Evolutionary conservation across 352 stramenopile genomes (phyloP), one percentile per base, ranked within the genome.

Genomic region (Phytophthora macrochlamydospora): DNA sequence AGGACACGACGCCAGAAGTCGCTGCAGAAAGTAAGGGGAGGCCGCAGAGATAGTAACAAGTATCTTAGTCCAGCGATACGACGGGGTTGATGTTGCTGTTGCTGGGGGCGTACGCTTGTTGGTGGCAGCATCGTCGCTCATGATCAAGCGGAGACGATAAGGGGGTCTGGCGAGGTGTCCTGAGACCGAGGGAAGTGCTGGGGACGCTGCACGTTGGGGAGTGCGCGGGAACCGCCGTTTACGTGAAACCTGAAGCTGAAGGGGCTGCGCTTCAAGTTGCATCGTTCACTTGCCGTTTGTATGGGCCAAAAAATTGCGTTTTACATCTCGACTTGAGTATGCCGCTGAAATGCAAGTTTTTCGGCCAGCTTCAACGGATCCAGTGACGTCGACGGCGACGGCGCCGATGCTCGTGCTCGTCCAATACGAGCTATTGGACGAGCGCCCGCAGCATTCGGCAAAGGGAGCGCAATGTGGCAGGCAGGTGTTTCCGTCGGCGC

Each of bases 1-100:
- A 98, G 45, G 89, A 97, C 78, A 98, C 94, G 46, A 98, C 51
- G 42, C 87, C 86, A 43, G 92, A 97, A 32, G 78, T 87, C 45
- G 75, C 85, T 95, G 67, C 32, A 64, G 11, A 29, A 1, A 49
- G 42, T 65, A 12, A 31, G 45, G 5, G 31, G 30, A 13, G 18
- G 18, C 18, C 18, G 28, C 52, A 38, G 11, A 53, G 2, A 62
- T 29, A 30, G 6, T 11, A 46, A 30, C 29, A 30, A n/a, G 42
- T 1, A 29, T 28, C 7, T n/a, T 28, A 7, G 42, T 29, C 5
- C 6, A 24, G 42, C 6, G n/a, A 4, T 7, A n/a, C 18, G 12
- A n/a, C 12, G 42, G 42, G 42, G 42, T 28, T 48, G 6, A 40
- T 40, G 6, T 6, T 11, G 42, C 12, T 4, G 12, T 48, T 48